Percentiles rank a stretch among this genome's conserved stretches.
phyloP scores from a whole-genome alignment of 345 rosid genomes.

The Durio zibethinus region DNA sequence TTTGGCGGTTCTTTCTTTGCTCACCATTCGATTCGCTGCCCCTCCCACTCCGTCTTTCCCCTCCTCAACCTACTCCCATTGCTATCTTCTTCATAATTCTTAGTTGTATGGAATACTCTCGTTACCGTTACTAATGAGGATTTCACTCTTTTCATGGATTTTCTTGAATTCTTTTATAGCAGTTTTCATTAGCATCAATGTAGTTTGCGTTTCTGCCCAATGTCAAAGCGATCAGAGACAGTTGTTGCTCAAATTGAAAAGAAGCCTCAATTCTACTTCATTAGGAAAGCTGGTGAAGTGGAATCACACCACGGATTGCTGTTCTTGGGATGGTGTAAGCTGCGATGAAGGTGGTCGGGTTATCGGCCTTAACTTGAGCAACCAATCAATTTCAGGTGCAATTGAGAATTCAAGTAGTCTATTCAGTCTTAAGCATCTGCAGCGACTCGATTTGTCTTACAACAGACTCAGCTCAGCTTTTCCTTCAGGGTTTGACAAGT shows the following conservation, averaged over 20 bases:
- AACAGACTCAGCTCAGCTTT: constrained; percentile 28
- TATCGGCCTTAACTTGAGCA: constrained; percentile 37
- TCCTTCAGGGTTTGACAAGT: constrained; percentile 30
- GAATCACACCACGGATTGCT: constrained; percentile 28
- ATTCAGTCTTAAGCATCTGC: constrained; percentile 33
- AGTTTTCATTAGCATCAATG: neutral
- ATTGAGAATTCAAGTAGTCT: constrained; percentile 29
- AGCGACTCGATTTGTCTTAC: constrained; percentile 35
- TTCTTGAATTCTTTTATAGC: neutral
- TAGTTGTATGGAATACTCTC: neutral
- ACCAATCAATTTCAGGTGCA: constrained; percentile 29
- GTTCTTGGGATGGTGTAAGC: constrained; percentile 40
- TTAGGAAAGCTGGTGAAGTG: constrained; percentile 30
- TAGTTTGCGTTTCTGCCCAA: constrained; percentile 18
- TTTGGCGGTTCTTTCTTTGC: constrained; percentile 6
- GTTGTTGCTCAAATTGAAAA: constrained; percentile 34
- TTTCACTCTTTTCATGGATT: constrained; percentile 16
- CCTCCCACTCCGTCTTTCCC: neutral
- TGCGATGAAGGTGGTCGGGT: constrained; percentile 38
- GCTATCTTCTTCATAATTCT: neutral
- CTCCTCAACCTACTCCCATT: neutral
- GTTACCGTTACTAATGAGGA: constrained; percentile 20
- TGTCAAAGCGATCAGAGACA: constrained; percentile 36
- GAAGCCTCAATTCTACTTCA: neutral
- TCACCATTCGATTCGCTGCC: neutral